Conservation (phyloP, 257 asterid species). For the Ophiorrhiza pumila region DNA sequence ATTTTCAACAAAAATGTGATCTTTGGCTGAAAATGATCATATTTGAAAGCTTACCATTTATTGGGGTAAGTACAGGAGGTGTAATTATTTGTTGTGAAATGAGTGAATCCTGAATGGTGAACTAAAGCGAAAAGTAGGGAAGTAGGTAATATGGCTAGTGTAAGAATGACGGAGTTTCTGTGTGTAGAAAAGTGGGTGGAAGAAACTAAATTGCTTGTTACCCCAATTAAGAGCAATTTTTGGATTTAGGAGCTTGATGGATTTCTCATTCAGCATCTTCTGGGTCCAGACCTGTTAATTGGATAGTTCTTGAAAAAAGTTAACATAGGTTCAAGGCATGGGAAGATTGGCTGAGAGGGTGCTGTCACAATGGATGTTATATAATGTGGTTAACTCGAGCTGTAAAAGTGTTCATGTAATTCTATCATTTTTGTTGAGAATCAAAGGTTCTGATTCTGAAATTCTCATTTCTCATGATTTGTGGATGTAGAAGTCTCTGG, state of each 20-base stretch:
- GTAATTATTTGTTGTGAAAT: not conserved
- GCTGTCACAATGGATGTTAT: not conserved
- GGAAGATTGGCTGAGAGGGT: not conserved
- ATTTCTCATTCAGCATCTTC: not conserved
- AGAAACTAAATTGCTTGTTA: not conserved
- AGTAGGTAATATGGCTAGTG: not conserved
- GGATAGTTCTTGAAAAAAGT: not conserved
- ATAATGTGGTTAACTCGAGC: not conserved
- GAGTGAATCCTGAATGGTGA: not conserved
- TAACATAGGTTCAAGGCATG: not conserved
- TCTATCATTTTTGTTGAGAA: not conserved
- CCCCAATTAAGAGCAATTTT: not conserved
- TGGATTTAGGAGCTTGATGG: not conserved
- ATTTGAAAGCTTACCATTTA: not conserved
- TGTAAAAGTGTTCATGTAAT: not conserved
- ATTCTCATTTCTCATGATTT: not conserved
- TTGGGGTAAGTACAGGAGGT: not conserved
- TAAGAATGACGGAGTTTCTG: not conserved
- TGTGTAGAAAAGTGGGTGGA: not conserved
- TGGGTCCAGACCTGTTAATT: too few relatives aligned
- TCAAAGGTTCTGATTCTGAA: not conserved
- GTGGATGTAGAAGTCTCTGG: not conserved
- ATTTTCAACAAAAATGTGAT: not conserved
- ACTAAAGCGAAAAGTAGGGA: not conserved
- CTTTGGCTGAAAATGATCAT: not conserved